These are phyloP conservation scores for Solanum okadae DNA, from an alignment of 257 asterid species.

Conservation along the genomic window DNA sequence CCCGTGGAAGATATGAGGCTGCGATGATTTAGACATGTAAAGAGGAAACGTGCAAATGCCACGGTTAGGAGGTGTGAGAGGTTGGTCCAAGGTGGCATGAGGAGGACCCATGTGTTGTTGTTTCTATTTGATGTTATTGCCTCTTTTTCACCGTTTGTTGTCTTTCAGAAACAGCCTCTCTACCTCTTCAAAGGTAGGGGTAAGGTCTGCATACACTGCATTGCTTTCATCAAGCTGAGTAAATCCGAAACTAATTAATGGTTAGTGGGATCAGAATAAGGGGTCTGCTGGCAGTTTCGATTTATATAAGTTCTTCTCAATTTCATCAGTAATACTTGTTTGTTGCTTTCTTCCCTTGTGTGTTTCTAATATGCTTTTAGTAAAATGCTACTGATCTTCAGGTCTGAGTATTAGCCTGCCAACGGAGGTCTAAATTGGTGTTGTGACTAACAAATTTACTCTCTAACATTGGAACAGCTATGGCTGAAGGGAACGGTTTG, in stretches of 20 bases:
- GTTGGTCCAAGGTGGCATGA: background rate
- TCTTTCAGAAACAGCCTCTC: background rate
- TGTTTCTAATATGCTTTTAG: background rate
- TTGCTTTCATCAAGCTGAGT: background rate
- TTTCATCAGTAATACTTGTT: background rate
- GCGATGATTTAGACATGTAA: background rate
- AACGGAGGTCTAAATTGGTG: background rate
- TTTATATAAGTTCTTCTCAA: background rate
- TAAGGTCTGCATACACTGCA: background rate
- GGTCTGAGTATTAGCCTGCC: background rate
- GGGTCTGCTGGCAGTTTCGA: background rate
- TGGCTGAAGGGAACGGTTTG: conserved; percentile 1
- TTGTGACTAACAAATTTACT: background rate
- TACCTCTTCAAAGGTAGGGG: background rate
- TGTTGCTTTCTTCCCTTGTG: background rate
- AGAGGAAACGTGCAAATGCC: background rate
- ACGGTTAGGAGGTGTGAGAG: background rate
- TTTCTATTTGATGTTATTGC: background rate
- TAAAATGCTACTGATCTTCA: background rate
- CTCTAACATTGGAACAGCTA: background rate
- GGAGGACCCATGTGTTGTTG: background rate
- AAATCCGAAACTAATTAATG: background rate
- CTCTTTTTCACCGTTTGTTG: background rate
- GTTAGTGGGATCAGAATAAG: background rate
- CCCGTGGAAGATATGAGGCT: background rate